A percentile compares a stretch with the other conserved stretches of the same genome.
Evolutionary conservation across 176 grass and related monocot genomes (phyloP).

Genomic region (Oryza longistaminata): DNA sequence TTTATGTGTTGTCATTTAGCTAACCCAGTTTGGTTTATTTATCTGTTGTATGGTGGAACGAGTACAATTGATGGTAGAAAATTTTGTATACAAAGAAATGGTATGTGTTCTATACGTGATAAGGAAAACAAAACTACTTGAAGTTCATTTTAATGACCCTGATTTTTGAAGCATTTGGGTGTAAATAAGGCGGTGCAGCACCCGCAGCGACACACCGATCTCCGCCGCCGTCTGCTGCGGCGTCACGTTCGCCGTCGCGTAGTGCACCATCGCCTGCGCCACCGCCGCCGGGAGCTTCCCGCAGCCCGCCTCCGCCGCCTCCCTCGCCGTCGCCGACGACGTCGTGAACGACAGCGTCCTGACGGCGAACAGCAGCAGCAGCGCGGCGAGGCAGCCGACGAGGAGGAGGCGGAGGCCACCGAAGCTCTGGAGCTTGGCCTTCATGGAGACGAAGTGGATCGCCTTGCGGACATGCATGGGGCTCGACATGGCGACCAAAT

Average conservation of each 20-base stretch:
- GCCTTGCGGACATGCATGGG: slow-evolving; percentile 47
- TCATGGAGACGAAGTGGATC: slow-evolving; percentile 40
- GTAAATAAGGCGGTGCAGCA: too few species aligned
- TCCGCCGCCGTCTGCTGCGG: slow-evolving; percentile 57
- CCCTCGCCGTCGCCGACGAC: too few species aligned
- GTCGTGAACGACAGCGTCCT: slow-evolving; percentile 9
- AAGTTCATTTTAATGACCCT: too few species aligned
- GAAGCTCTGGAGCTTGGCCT: slow-evolving; percentile 43
- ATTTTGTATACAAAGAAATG: too few species aligned
- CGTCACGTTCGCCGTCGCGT: slow-evolving; percentile 47
- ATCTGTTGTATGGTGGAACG: too few species aligned
- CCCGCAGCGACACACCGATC: slow-evolving; percentile 53
- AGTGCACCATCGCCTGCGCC: slow-evolving; percentile 63
- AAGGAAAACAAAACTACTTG: too few species aligned
- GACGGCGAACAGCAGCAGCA: slow-evolving; percentile 43
- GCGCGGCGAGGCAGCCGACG: slow-evolving; percentile 29
- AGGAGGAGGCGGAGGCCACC: slow-evolving; percentile 35
- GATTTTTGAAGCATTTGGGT: too few species aligned
- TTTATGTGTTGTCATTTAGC: too few species aligned
- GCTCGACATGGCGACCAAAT: slow-evolving; percentile 40
- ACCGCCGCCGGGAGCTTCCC: slow-evolving; percentile 37
- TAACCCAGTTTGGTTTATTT: too few species aligned
- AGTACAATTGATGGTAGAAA: too few species aligned
- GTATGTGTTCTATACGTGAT: too few species aligned
- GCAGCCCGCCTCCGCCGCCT: neutral